phyloP scores from a whole-genome alignment of 2,329 filamentous ascomycete genomes.

The Xenoacremonium recifei region DNA sequence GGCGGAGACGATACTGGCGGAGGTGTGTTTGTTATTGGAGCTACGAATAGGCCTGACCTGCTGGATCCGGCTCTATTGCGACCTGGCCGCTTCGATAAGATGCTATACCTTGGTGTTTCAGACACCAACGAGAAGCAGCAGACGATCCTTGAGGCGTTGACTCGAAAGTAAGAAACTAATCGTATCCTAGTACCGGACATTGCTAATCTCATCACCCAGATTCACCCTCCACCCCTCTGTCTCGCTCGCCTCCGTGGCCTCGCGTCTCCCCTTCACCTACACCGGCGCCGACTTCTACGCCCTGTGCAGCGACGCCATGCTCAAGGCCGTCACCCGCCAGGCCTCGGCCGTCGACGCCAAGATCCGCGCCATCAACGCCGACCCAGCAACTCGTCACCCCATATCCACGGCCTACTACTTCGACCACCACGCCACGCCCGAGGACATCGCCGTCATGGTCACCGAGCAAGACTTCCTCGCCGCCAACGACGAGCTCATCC shows the following conservation, averaged over 20 bases:
- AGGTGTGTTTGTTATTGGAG: conserved; percentile 94
- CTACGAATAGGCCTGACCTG: conserved; percentile 91
- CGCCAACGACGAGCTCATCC: conserved; percentile 83
- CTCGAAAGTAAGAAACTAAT: conserved; percentile 72
- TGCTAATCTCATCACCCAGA: conserved; percentile 46
- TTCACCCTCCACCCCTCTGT: conserved; percentile 81
- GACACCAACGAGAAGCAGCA: conserved; percentile 97
- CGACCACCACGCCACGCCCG: conserved; percentile 80
- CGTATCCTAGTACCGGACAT: background rate
- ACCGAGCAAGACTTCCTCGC: conserved; percentile 83
- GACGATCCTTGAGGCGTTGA: conserved; percentile 90
- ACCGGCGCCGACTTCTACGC: conserved; percentile 98
- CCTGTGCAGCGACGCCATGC: conserved; percentile 95
- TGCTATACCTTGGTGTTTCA: conserved; percentile 94
- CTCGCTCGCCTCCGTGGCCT: conserved; percentile 72
- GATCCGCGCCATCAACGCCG: conserved; percentile 66
- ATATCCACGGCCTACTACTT: conserved; percentile 93
- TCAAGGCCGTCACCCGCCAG: conserved; percentile 94
- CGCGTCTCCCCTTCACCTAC: conserved; percentile 86
- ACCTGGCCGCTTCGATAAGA: conserved; percentile 94
- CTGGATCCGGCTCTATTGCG: conserved; percentile 86
- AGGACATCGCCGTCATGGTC: conserved; percentile 85
- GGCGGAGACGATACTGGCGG: conserved; percentile 81
- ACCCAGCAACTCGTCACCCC: conserved; percentile 35
- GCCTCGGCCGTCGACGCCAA: conserved; percentile 81